Conservation (phyloP, 2,329 filamentous ascomycete genomes). For the Aureobasidium sp. region DNA sequence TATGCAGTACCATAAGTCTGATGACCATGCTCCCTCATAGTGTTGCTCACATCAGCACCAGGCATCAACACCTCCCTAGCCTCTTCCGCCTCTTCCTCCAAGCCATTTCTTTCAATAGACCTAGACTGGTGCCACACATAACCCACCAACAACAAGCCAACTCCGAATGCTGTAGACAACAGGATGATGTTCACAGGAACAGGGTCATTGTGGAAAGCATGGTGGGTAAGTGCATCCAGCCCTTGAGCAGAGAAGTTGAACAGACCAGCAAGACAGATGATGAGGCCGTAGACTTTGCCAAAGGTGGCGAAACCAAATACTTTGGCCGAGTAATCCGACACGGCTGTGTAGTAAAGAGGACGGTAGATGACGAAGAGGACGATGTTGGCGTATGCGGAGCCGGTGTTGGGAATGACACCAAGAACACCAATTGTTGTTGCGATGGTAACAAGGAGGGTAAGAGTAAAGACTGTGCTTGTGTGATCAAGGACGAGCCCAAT, state of each 20-base stretch:
- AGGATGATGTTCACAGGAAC: conserved; percentile 68
- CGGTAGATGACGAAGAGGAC: conserved; percentile 74
- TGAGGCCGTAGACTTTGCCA: conserved; percentile 84
- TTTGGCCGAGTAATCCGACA: conserved; percentile 81
- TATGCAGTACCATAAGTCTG: conserved; percentile 23
- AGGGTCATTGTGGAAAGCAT: conserved; percentile 61
- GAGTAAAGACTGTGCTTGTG: conserved; percentile 61
- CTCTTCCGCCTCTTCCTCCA: conserved; percentile 37
- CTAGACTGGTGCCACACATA: conserved; percentile 52
- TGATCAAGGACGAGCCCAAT: conserved; percentile 74
- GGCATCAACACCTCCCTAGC: conserved; percentile 33
- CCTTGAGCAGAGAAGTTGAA: conserved; percentile 77
- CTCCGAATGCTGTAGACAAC: conserved; percentile 49
- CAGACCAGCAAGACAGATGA: conserved; percentile 77
- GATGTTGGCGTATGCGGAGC: conserved; percentile 68
- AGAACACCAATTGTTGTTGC: conserved; percentile 70
- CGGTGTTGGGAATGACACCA: conserved; percentile 60
- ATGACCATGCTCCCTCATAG: conserved; percentile 23
- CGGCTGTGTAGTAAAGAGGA: conserved; percentile 83
- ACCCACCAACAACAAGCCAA: conserved; percentile 56
- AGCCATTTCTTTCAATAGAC: conserved; percentile 31
- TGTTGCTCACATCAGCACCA: conserved; percentile 21
- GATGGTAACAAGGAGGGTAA: conserved; percentile 58
- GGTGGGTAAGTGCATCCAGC: conserved; percentile 69
- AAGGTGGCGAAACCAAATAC: conserved; percentile 90